Base-by-base conservation (phyloP, 192 early-diverging fungal species). In the Coemansia sp. region DNA sequence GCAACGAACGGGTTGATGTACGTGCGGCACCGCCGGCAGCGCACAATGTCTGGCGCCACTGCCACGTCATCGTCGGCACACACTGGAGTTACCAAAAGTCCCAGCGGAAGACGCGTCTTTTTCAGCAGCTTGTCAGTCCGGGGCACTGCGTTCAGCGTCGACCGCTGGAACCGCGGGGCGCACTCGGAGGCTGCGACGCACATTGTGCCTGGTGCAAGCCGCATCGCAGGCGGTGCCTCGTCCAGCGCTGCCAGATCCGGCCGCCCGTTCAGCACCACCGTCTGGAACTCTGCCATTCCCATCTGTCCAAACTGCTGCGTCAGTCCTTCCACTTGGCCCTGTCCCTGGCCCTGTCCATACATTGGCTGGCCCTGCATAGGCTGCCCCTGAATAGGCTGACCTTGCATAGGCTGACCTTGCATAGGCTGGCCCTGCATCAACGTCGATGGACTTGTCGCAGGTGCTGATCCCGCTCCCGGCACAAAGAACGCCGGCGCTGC, bases 1-100 rank as follows among this genome's bases (percentile, higher is more conserved):
- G 88, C 88, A 7, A 98, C 90, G 77, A 90, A 98, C 22, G 96
- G 96, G 61, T 98, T 97, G 71, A 98, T 94, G 65, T 98, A 98
- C 3, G 93, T 91, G 61, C 96, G 84, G 78, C 96, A 98, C 22
- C 94, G 82, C 29, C 95, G 84, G 79, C 96, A 98, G 29, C 96
- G 87, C 58, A 94, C 92, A 81, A 98, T 96, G 58, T 96, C 91
- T n/a, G 90, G 85, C 24, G 96, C 87, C 1, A 98, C 89, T 50
- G 88, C 84, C 16, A 85, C 86, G 72, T 88, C 77, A 49, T 71
- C 71, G 13, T 47, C 55, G 1, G 69, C 57, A 43, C 73, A 69
- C 58, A 82, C 96, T 20, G 96, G 96, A n/a, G 96, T 90, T 35
- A 97, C 83, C 37, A 97, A 71, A 52, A 98, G 78, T 0, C 89